Conservation (phyloP, 2,329 filamentous ascomycete species). For the Neurospora sp. region DNA sequence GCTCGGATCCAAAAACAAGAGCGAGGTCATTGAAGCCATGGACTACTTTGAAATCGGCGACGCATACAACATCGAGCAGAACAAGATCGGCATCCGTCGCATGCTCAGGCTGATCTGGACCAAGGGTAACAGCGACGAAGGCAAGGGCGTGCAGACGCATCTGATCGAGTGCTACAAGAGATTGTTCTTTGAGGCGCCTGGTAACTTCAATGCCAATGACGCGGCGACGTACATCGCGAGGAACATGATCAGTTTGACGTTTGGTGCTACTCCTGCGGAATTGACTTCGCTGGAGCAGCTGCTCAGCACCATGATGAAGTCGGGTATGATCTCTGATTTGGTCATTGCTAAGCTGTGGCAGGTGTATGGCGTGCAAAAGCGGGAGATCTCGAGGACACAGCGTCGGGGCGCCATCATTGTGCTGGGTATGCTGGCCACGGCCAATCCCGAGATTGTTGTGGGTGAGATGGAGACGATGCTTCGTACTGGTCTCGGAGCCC, state of each 20-base stretch:
- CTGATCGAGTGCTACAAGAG: conserved; percentile 94
- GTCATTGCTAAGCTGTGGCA: conserved; percentile 94
- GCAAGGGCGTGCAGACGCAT: conserved; percentile 94
- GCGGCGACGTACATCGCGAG: conserved; percentile 90
- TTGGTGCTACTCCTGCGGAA: conserved; percentile 88
- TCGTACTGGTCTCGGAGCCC: conserved; percentile 71
- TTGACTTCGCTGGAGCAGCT: conserved; percentile 92
- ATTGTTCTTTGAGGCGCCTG: conserved; percentile 91
- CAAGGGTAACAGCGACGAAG: conserved; percentile 97
- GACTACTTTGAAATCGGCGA: conserved; percentile 95
- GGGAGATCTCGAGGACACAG: conserved; percentile 86
- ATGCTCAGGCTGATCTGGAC: conserved; percentile 99
- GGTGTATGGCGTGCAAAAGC: conserved; percentile 88
- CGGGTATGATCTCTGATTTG: conserved; percentile 71
- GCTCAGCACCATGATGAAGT: conserved; percentile 95
- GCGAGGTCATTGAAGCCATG: conserved; percentile 97
- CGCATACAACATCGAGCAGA: conserved; percentile 90
- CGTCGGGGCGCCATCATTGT: conserved; percentile 91
- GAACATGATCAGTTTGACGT: conserved; percentile 98
- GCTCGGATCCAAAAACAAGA: conserved; percentile 91
- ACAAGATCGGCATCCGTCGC: conserved; percentile 81
- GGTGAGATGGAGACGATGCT: conserved; percentile 94
- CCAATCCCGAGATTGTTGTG: conserved; percentile 84
- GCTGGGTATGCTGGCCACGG: conserved; percentile 89
- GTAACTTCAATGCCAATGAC: conserved; percentile 77